phyloP scores from a whole-genome alignment of 805 yeast species.

The Grigorovia humatica region DNA sequence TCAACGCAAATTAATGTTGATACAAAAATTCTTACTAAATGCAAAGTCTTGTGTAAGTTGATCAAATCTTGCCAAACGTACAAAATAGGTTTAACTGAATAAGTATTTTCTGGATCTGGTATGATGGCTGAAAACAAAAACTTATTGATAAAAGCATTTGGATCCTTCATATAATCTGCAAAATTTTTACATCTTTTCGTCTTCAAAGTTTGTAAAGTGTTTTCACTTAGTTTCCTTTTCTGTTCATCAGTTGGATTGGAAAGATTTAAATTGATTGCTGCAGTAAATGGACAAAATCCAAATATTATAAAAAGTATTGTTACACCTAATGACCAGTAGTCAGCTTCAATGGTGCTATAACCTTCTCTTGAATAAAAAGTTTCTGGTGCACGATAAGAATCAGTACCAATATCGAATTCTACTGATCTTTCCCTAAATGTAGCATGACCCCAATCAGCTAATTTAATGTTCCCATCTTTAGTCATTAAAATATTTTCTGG shows the following conservation, averaged over 20 bases:
- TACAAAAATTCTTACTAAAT: constrained; percentile 10
- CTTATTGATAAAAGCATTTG: constrained; percentile 16
- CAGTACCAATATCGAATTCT: constrained; percentile 54
- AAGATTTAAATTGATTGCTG: constrained; percentile 2
- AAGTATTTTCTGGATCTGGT: constrained; percentile 3
- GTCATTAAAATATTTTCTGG: constrained; percentile 60
- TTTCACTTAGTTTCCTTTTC: background rate
- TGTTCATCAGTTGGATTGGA: background rate
- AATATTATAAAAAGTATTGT: constrained; percentile 69
- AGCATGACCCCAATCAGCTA: constrained; percentile 70
- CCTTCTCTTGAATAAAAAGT: constrained; percentile 33
- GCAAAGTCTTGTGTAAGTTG: constrained; percentile 6
- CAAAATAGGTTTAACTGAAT: constrained; percentile 7
- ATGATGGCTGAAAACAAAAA: constrained; percentile 15
- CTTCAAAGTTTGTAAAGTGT: background rate
- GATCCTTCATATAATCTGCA: constrained; percentile 32
- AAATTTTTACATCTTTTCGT: constrained; percentile 11
- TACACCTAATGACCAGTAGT: constrained; percentile 82
- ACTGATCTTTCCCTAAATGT: constrained; percentile 28
- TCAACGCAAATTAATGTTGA: constrained; percentile 9
- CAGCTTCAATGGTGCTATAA: constrained; percentile 69
- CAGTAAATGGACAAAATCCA: constrained; percentile 68
- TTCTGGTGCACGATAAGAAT: constrained; percentile 91
- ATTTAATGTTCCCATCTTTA: constrained; percentile 41
- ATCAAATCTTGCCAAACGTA: constrained; percentile 13